Percentiles rank a stretch among this genome's conserved stretches.
Conservation (phyloP, 1,284 basidiomycete genomes). For the Cerioporus squamosus region DNA sequence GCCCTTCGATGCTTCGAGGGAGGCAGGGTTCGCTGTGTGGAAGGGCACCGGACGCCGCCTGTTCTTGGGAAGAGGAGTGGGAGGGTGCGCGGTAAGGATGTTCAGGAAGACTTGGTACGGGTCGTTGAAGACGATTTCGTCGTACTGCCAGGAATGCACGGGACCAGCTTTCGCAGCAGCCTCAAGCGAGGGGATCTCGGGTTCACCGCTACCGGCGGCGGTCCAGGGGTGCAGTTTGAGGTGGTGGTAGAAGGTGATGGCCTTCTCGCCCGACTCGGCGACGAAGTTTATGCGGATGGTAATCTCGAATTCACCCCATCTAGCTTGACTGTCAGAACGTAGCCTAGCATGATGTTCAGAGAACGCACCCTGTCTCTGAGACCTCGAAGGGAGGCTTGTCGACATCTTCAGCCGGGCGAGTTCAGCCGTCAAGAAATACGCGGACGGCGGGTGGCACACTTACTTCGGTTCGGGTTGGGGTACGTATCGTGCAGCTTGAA, state of each 20-base stretch:
- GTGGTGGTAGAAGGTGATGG: conserved; percentile 86
- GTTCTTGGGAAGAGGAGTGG: conserved; percentile 77
- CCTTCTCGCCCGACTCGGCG: conserved; percentile 92
- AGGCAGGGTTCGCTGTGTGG: conserved; percentile 64
- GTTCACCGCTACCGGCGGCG: conserved; percentile 50
- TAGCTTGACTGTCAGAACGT: conserved; percentile 29
- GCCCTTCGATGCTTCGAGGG: conserved; percentile 65
- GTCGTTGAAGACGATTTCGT: conserved; percentile 97
- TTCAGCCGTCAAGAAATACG: not conserved
- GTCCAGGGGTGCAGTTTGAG: conserved; percentile 98
- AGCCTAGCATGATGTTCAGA: too few relatives aligned
- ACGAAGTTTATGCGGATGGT: conserved; percentile 93
- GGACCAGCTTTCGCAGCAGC: conserved; percentile 67
- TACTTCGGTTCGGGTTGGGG: conserved; percentile 87
- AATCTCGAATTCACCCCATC: conserved; percentile 99
- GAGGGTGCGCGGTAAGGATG: conserved; percentile 81
- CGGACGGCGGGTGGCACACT: conserved; percentile 33
- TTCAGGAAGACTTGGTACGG: conserved; percentile 90
- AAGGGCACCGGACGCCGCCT: conserved; percentile 72
- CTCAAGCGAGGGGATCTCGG: conserved; percentile 66
- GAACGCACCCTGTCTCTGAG: conserved; percentile 84
- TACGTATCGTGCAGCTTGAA: conserved; percentile 99
- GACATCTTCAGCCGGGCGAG: conserved; percentile 57
- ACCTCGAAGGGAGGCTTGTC: conserved; percentile 96
- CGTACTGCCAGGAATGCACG: conserved; percentile 99